Percentiles rank a stretch among this genome's conserved stretches.
phyloP scores from a whole-genome alignment of 305 asterid genomes.

The Fraxinus baroniana region DNA sequence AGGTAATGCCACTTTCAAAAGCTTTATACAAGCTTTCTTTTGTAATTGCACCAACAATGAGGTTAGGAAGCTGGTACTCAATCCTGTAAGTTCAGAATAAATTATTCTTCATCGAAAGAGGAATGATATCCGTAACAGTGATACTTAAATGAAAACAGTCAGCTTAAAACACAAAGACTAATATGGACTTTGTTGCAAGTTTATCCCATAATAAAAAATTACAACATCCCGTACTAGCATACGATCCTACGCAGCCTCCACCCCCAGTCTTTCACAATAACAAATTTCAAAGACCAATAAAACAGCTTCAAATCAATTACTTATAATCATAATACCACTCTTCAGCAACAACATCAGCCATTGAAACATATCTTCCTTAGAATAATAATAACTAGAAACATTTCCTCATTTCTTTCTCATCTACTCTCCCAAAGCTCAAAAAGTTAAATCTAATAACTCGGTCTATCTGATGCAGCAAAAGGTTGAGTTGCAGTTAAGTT shows the following conservation, averaged over 20 bases:
- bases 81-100: slow-evolving; percentile 59
- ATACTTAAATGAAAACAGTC: not conserved
- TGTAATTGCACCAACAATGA: slow-evolving; percentile 81
- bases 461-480: not conserved
- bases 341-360: not conserved
- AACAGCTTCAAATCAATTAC: not conserved
- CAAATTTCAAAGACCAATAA: not conserved
- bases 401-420: not conserved
- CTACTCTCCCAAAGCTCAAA: not conserved
- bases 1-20: slow-evolving; percentile 75
- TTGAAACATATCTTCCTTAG: not conserved
- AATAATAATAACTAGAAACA: not conserved
- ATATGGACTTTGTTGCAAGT: not conserved
- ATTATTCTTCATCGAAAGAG: not conserved
- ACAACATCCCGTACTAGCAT: not conserved
- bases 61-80: slow-evolving; percentile 96
- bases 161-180: not conserved
- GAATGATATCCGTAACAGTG: not conserved
- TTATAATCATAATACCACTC: not conserved
- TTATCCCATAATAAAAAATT: not conserved
- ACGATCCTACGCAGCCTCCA: not conserved
- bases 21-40: slow-evolving; percentile 95
- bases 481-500: not conserved
- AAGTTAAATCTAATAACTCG: not conserved
- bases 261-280: not conserved